Evolutionary conservation across 371 early-diverging fungal genomes (phyloP), one percentile per base, ranked within the genome.

Genomic region (Mortierella sp.): DNA sequence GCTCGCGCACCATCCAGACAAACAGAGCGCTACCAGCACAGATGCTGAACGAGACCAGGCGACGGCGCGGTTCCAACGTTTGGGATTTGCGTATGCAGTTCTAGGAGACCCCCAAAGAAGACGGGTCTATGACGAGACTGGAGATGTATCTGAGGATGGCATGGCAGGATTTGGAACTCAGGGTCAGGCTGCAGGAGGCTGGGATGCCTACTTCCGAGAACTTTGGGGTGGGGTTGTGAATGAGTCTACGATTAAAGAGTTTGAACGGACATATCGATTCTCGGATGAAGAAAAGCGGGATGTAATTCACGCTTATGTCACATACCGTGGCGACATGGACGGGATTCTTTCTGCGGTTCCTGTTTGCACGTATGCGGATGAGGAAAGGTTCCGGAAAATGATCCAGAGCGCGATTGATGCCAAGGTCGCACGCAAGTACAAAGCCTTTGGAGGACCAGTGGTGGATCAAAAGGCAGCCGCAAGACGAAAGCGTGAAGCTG

Each of bases 281-380:
- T 96, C 97, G 21, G 90, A 90, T n/a, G 97, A 97, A 72, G 97
- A 98, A 76, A 85, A 83, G 15, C 63, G 69, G 19, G 98, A 98
- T 80, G 84, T 98, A 0, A 55, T 96, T 13, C 81, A 87, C 9
- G 88, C 91, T 7, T 98, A 96, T 81, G 80, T 82, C 5, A 76
- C 81, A 10, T 84, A 75, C 72, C 86, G 93, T 41, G 98, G 98
- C 9, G 87, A 94, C 75, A 88, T 97, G 89, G 89, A 92, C 47
- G 43, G 75, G 15, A 95, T 97, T 15, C 78, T 96, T 45, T 83
- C 84, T 0, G 68, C 86, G n/a, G 89, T 97, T 0, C 87, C 91
- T 59, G 86, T 93, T 40, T 87, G 90, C 16, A 81, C 86, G 4
- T 85, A 87, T 21, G 89, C 88, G 8, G 96, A 97, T 71, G 92